A percentile compares a stretch with the other conserved stretches of the same genome.
phyloP scores from a whole-genome alignment of 2,329 filamentous ascomycete genomes.

The Fusarium pseudonygamai region DNA sequence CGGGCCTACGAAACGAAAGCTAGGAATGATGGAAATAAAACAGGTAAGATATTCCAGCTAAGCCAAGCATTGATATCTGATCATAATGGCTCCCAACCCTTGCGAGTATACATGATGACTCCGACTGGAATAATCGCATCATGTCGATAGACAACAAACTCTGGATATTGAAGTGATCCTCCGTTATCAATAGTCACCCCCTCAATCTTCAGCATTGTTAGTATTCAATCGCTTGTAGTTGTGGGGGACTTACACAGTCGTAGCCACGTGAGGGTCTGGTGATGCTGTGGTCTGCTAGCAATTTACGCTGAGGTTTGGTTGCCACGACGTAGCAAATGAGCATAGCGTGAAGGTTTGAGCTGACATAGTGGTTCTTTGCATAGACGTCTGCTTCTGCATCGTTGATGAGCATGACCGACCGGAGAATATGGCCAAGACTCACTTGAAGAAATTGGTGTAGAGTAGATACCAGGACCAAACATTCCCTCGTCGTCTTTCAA shows the following conservation, averaged over 20 bases:
- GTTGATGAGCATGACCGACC: accelerated
- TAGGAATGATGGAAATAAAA: not conserved
- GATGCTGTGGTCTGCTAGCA: not conserved
- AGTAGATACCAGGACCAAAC: not conserved
- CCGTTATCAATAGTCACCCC: not conserved
- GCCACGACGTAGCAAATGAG: not conserved
- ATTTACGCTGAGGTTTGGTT: not conserved
- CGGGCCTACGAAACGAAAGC: not conserved
- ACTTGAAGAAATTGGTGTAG: not conserved
- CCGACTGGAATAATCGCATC: not conserved
- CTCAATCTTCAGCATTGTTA: not conserved
- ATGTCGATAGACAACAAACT: not conserved
- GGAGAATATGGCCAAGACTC: accelerated
- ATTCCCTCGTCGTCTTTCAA: not conserved
- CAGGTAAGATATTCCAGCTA: not conserved
- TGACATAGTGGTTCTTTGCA: not conserved
- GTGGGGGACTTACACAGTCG: not conserved
- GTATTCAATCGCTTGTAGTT: accelerated
- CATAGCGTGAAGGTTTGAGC: not conserved
- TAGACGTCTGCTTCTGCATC: not conserved
- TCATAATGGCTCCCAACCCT: not conserved
- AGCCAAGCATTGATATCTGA: not conserved
- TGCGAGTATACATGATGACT: not conserved
- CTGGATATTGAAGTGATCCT: not conserved
- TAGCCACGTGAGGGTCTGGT: not conserved